A percentile compares a stretch with the other conserved stretches of the same genome.
These are phyloP conservation scores for Trametopsis cervina DNA, from an alignment of 768 basidiomycete genomes.

Conservation along the genomic window DNA sequence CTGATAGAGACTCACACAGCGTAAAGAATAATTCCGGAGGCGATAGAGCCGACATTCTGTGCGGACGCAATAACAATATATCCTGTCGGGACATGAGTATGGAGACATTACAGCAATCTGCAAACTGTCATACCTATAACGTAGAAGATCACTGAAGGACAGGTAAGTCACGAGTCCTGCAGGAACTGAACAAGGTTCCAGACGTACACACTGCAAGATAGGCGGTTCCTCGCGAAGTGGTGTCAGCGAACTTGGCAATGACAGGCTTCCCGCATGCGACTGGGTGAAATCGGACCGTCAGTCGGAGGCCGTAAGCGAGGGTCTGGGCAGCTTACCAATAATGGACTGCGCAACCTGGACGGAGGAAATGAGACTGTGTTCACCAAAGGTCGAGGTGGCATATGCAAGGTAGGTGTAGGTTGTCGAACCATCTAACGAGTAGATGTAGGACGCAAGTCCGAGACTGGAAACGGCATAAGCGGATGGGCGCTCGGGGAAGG, in stretches of 20 bases:
- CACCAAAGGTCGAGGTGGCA: slow-evolving; percentile 20
- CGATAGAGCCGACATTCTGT: slow-evolving; percentile 21
- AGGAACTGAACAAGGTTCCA: not conserved
- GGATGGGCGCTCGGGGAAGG: not conserved
- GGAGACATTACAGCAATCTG: slow-evolving; percentile 15
- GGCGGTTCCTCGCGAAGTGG: slow-evolving; percentile 40
- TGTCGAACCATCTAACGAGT: slow-evolving; percentile 66
- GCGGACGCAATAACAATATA: slow-evolving; percentile 30
- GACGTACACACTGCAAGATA: slow-evolving; percentile 43
- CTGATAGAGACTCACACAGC: slow-evolving; percentile 43
- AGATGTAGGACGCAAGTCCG: slow-evolving; percentile 67
- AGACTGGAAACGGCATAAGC: slow-evolving; percentile 21
- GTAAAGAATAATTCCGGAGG: slow-evolving; percentile 43
- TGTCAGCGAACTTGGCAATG: slow-evolving; percentile 49
- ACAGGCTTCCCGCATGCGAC: slow-evolving; percentile 33
- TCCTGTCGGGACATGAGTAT: slow-evolving; percentile 16
- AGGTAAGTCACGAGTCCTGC: slow-evolving; percentile 17
- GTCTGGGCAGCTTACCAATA: slow-evolving; percentile 27
- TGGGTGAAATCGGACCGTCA: not conserved
- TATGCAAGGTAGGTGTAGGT: slow-evolving; percentile 48
- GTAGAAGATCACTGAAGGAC: slow-evolving; percentile 31
- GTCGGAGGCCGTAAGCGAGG: not conserved
- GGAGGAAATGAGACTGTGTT: slow-evolving; percentile 20
- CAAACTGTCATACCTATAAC: slow-evolving; percentile 26
- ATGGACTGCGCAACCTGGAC: slow-evolving; percentile 24